These are phyloP conservation scores for Rhizophora mangle DNA, from an alignment of 345 rosid species.

Conservation along the genomic window DNA sequence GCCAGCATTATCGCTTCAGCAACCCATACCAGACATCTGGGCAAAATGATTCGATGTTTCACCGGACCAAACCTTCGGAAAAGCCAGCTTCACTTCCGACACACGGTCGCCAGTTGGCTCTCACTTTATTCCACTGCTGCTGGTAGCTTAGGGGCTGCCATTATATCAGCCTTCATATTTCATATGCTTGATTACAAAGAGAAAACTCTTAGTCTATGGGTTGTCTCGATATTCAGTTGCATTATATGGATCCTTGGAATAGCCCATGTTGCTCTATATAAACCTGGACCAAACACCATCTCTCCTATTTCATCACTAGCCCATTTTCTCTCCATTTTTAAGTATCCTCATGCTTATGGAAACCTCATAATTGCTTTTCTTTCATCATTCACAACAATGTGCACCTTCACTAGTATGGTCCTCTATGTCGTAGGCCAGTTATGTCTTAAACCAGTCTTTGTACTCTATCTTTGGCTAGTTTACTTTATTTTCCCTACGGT, in stretches of 20 bases:
- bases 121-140: constrained; percentile 45
- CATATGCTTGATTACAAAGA: constrained; percentile 43
- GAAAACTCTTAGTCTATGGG: constrained; percentile 42
- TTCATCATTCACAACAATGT: constrained; percentile 55
- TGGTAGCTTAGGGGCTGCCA: constrained; percentile 49
- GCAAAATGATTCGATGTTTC: constrained; percentile 42
- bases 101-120: constrained; percentile 47
- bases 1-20: constrained; percentile 41
- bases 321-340: constrained; percentile 38
- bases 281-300: constrained; percentile 17
- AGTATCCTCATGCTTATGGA: constrained; percentile 47
- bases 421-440: constrained; percentile 43
- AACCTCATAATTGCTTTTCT: constrained; percentile 34
- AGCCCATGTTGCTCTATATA: constrained; percentile 22
- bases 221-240: constrained; percentile 63
- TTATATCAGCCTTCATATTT: constrained; percentile 47
- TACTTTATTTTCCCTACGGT: constrained; percentile 49
- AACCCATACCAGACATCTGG: constrained; percentile 55
- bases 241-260: constrained; percentile 50
- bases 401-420: constrained; percentile 46
- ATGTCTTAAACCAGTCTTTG: constrained; percentile 38
- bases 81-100: constrained; percentile 31
- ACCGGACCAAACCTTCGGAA: constrained; percentile 30
- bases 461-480: constrained; percentile 44
- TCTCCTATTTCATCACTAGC: constrained; percentile 17